Percentiles rank a stretch among this genome's conserved stretches.
phyloP scores from a whole-genome alignment of 2,329 filamentous ascomycete genomes.

The Exutisphaerella laricina region DNA sequence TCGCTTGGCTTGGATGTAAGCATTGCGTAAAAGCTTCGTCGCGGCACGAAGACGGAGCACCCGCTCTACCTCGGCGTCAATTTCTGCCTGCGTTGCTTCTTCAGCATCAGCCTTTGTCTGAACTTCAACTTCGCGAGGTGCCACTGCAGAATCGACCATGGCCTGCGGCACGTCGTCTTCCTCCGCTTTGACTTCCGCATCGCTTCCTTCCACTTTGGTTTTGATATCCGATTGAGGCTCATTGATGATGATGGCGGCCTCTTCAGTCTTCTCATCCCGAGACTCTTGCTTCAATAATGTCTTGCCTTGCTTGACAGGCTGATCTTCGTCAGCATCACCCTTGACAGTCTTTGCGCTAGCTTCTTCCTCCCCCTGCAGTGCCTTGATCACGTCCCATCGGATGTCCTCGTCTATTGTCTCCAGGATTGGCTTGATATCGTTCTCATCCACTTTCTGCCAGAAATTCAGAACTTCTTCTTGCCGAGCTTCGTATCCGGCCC shows the following conservation, averaged over 20 bases:
- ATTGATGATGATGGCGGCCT: slow-evolving; percentile 30
- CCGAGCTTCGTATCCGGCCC: slow-evolving; percentile 61
- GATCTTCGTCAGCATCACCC: slow-evolving; percentile 34
- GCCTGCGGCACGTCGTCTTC: slow-evolving; percentile 2
- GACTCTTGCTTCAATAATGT: slow-evolving; percentile 9
- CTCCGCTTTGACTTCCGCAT: slow-evolving; percentile 8
- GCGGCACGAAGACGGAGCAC: slow-evolving; percentile 37
- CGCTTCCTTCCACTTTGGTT: slow-evolving; percentile 9
- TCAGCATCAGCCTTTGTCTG: not conserved
- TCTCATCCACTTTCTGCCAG: slow-evolving; percentile 78
- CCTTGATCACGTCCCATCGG: slow-evolving; percentile 56
- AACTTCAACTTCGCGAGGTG: not conserved
- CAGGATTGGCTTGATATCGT: slow-evolving; percentile 66
- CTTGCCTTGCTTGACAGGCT: slow-evolving; percentile 24
- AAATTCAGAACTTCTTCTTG: slow-evolving; percentile 75
- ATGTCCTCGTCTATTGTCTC: slow-evolving; percentile 58
- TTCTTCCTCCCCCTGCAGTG: slow-evolving; percentile 47
- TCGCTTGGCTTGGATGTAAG: slow-evolving; percentile 76
- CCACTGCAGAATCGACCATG: not conserved
- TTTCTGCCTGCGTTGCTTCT: not conserved
- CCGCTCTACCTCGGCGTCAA: slow-evolving; percentile 21
- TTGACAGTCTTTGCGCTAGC: slow-evolving; percentile 30
- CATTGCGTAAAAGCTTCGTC: slow-evolving; percentile 60
- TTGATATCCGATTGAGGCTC: slow-evolving; percentile 12
- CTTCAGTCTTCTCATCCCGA: slow-evolving; percentile 27